Base-by-base conservation (phyloP, 331 rosid species). In the Erythrophleum ivorense region DNA sequence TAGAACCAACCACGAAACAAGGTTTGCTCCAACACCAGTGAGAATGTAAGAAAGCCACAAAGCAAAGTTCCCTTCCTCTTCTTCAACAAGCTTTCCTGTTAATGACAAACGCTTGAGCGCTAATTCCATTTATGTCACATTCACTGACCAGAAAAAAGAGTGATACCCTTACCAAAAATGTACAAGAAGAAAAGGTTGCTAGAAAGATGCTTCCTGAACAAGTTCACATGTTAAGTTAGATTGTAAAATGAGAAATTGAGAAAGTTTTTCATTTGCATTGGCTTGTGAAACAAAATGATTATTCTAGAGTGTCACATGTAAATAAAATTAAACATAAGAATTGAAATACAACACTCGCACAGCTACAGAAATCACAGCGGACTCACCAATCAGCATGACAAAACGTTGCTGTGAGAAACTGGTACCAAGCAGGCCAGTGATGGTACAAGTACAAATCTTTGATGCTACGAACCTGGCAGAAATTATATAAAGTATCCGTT, bases 111-210 rank as follows among this genome's bases (percentile, higher is more conserved):
- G 1, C 64, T 70, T 45, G 7, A 63, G 85, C 80, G 68, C 45
- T 57, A 40, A 59, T 68, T 49, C 41, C 62, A 78, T 8, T 43
- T 74, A 64, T 34, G 58, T 49, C 21, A 57, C 60, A 71, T 69
- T 86, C 73, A 75, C 53, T 72, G 24, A 33, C 64, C 43, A 63
- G 75, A 75, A 81, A 63, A 73, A 78, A 70, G 75, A 82, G 75
- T 5, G 15, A 11, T 84, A 59, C 57, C 81, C 97, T 91, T 86
- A 96, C 98, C 98, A 86, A 96, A 96, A 70, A 92, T 96, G 74
- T 96, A 96, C 85, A 96, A 81, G 92, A 96, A 96, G 89, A 96
- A 96, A 77, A 96, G 97, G 88, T 93, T 96, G 97, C 99, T 94
- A 19, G 98, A 96, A 69, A 94, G 98, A 88, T 96, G 99, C 52